These are phyloP conservation scores for Hura crepitans DNA, from an alignment of 441 rosid species.

Conservation along the genomic window DNA sequence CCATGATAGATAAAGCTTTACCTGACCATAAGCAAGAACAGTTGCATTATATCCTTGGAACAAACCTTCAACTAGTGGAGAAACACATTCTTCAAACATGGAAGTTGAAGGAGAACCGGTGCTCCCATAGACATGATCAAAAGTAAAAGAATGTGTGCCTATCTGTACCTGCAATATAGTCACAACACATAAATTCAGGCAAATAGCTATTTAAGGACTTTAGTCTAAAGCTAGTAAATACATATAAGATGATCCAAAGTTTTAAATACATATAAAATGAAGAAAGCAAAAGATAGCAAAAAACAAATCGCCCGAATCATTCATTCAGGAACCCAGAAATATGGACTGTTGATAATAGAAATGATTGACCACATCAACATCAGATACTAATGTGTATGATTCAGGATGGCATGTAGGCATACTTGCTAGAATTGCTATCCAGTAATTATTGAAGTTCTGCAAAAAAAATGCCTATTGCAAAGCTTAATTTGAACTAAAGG, in stretches of 20 bases:
- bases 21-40: conserved; percentile 99
- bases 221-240: neutral
- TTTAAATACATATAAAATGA: neutral
- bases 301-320: neutral
- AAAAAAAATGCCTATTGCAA: neutral
- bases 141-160: conserved; percentile 90
- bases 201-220: neutral
- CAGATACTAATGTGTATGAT: neutral
- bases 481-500: neutral
- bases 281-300: neutral
- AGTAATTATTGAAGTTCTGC: neutral
- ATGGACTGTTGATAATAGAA: neutral
- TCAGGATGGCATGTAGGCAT: neutral
- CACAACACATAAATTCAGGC: conserved; percentile 9
- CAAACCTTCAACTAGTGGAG: conserved; percentile 87
- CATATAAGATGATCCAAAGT: neutral
- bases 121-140: conserved; percentile 95
- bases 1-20: conserved; percentile 24
- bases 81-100: conserved; percentile 82
- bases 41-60: conserved; percentile 98
- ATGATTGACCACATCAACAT: neutral
- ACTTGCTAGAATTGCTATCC: neutral
- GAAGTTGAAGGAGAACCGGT: conserved; percentile 60
- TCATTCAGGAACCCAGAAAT: neutral
- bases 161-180: conserved; percentile 66